Base-by-base conservation (phyloP, 2,329 filamentous ascomycete genomes). In the Colletotrichum tofieldiae region DNA sequence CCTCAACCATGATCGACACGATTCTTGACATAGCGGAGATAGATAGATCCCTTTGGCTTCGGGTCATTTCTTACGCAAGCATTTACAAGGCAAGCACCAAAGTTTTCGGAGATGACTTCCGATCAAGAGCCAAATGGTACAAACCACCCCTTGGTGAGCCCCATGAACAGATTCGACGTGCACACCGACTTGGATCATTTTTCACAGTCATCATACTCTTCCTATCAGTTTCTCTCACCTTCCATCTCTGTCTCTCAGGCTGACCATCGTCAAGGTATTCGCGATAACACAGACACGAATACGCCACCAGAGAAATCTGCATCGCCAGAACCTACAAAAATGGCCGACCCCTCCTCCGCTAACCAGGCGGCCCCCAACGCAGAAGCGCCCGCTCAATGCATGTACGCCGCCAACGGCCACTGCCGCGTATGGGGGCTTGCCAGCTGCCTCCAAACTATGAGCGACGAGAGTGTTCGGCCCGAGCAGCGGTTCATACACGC, bases 291-390 rank as follows among this genome's bases (percentile, higher is more conserved):
- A 11, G 5, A 54, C 18, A 35, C 1, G 11, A 23, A 55, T 16
- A 55, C 32, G 18, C 18, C 29, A 20, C 18, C 29, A 35, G 51
- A 54, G 16, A 32, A 35, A 11, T 1, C 18, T 18, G 8, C 1
- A 7, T 20, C 51, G 8, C 3, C 26, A 11, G 2, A 6, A 12
- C 11, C 52, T n/a, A 6, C 52, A 11, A 11, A 32, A 18, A 35
- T 55, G 9, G 32, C 32, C 11, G 0, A 5, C 2, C 6, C 11
- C 18, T 23, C 5, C 51, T 35, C 51, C 20, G 14, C 6, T 12
- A 29, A 18, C 23, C 49, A 29, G 14, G 1, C 23, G 4, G 4
- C 0, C 2, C 2, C 14, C 2, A 14, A 7, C 0, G 1, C 7
- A 12, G n/a, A 51, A 5, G 16, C 9, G 23, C 12, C 14, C 9